Percentiles rank a stretch among this genome's conserved stretches.
Conservation (phyloP, 441 rosid species). For the Syzygium syzygioides region DNA sequence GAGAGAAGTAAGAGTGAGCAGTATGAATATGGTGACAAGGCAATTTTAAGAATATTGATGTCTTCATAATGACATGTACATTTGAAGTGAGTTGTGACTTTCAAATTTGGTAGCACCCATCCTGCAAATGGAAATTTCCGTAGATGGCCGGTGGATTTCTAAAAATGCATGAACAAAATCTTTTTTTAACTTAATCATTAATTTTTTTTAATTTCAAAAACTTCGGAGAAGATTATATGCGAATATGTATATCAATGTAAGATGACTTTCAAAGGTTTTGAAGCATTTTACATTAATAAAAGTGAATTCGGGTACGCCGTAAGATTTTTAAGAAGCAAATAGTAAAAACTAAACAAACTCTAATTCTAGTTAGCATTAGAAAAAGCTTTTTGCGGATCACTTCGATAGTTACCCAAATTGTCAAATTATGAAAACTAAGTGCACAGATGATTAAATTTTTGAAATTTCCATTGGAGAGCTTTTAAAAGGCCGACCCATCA, state of each 20-base stretch:
- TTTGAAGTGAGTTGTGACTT: neutral
- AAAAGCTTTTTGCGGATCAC: too few species aligned
- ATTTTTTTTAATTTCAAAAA: neutral
- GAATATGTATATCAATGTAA: neutral
- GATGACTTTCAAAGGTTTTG: neutral
- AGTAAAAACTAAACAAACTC: too few species aligned
- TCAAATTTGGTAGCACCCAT: neutral
- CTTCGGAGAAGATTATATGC: neutral
- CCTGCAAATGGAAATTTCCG: neutral
- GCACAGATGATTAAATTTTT: too few species aligned
- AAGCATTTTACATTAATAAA: neutral
- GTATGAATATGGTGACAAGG: neutral
- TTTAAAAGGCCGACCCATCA: neutral
- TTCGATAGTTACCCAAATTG: too few species aligned
- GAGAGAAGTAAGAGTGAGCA: neutral
- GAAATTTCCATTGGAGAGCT: too few species aligned
- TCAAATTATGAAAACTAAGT: too few species aligned
- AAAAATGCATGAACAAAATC: too few species aligned
- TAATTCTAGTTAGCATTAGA: too few species aligned
- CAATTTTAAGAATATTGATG: neutral
- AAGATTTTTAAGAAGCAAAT: neutral
- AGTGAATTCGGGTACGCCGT: neutral
- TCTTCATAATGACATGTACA: fast-evolving
- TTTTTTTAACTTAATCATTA: too few species aligned
- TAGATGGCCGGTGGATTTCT: too few species aligned